phyloP scores from a whole-genome alignment of 805 yeast species.

The Yarrowia yakushimensis region DNA sequence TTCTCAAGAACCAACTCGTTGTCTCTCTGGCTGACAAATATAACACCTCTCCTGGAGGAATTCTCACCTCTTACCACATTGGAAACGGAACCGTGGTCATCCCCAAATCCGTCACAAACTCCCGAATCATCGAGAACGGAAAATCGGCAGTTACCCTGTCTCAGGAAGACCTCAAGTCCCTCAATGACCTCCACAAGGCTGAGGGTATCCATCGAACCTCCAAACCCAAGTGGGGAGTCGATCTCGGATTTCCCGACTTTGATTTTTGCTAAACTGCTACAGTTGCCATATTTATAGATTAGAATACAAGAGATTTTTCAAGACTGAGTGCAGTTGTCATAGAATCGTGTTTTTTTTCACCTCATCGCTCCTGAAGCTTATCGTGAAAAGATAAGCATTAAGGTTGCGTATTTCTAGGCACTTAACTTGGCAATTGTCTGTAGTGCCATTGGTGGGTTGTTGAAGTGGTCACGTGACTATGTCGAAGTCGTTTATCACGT shows the following conservation, averaged over 20 bases:
- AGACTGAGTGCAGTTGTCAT: too few species aligned
- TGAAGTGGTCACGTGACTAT: too few species aligned
- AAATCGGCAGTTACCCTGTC: slow-evolving; percentile 42
- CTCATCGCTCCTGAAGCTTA: too few species aligned
- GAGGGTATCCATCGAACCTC: slow-evolving; percentile 34
- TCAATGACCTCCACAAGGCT: slow-evolving; percentile 36
- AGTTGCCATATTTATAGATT: background rate
- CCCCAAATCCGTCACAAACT: slow-evolving; percentile 69
- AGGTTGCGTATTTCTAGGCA: too few species aligned
- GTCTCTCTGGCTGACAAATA: slow-evolving; percentile 56
- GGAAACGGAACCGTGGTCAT: slow-evolving; percentile 57
- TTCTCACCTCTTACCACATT: slow-evolving; percentile 63
- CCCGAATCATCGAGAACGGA: slow-evolving; percentile 50
- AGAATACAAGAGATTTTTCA: background rate
- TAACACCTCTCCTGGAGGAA: slow-evolving; percentile 50
- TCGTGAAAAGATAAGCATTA: too few species aligned
- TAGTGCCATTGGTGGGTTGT: too few species aligned
- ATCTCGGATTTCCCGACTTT: slow-evolving; percentile 32
- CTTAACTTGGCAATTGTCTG: too few species aligned
- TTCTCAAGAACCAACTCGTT: slow-evolving; percentile 50
- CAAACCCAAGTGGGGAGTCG: slow-evolving; percentile 36
- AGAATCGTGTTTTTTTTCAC: too few species aligned
- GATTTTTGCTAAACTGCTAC: background rate
- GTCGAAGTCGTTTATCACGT: too few species aligned
- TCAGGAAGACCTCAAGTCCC: slow-evolving; percentile 42